These are phyloP conservation scores for Elsinoe batatas DNA, from an alignment of 2,329 filamentous ascomycete species.

Conservation along the genomic window DNA sequence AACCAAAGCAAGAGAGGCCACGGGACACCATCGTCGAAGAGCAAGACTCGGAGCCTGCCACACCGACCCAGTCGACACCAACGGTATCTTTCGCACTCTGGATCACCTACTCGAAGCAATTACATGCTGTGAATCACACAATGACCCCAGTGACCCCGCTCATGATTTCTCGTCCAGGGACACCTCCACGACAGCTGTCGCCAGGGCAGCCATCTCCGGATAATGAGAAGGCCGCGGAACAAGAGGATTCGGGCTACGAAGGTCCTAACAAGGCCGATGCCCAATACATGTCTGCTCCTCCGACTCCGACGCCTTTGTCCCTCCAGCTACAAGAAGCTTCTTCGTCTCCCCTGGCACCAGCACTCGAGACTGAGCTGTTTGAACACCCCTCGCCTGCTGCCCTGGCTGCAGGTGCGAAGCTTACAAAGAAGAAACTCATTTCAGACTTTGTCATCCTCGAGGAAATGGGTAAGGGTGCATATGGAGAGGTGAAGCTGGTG, in stretches of 20 bases:
- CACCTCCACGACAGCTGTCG: constrained; percentile 68
- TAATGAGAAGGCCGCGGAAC: not conserved
- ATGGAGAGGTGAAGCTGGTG: constrained; percentile 93
- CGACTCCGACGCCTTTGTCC: constrained; percentile 37
- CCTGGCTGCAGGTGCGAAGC: constrained; percentile 22
- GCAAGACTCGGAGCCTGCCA: constrained; percentile 39
- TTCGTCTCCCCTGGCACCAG: constrained; percentile 12
- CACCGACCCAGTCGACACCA: constrained; percentile 45
- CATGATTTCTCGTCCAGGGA: constrained; percentile 50
- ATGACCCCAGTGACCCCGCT: constrained; percentile 55
- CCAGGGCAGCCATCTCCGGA: constrained; percentile 54
- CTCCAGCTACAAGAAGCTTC: constrained; percentile 34
- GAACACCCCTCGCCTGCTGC: constrained; percentile 30
- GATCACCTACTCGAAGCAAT: constrained; percentile 91
- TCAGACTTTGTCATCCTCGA: constrained; percentile 85
- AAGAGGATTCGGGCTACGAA: constrained; percentile 12
- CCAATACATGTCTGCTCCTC: not conserved
- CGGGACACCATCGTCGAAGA: constrained; percentile 58
- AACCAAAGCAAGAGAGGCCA: constrained; percentile 52
- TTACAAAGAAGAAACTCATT: constrained; percentile 64
- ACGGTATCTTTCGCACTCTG: constrained; percentile 91
- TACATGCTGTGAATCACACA: constrained; percentile 63
- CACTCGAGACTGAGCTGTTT: constrained; percentile 26
- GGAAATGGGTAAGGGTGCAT: constrained; percentile 97
- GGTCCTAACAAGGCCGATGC: not conserved